Base-by-base conservation (phyloP, 73 alveolate genomes). In the Paramecium bursaria region DNA sequence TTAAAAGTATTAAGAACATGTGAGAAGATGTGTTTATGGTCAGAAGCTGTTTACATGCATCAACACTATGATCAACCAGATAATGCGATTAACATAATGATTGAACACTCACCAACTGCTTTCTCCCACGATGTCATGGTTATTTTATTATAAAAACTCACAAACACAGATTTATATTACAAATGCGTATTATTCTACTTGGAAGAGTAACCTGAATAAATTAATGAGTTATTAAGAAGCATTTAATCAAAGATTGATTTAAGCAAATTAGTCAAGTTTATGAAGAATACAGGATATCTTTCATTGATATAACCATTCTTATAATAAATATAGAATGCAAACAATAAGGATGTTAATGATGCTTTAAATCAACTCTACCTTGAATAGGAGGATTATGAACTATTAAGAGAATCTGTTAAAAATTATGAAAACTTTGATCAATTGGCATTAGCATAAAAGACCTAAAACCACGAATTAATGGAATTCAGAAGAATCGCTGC, bases 401-500 rank as follows among this genome's bases (percentile, higher is more conserved):
- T 90, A 30, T 91, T 97, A 21, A 90, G 95, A 76, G 86, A 95
- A 61, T 92, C 98, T 11, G 96, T 97, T 27, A 92, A 88, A 73
- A 95, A 95, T 46, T 97, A 88, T 73, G 97, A 95, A 50, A 94
- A 93, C 75, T 97, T 95, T 86, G 99, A 97, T 67, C 94, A 96
- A 74, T 93, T 94, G 54, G 50, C 92, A 13, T 90, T 97, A 10
- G 99, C 99, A 4, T 85, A 91, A 57, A 94, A 92, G 79, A 87
- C 95, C 19, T 98, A 97, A 88, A 85, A 87, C 74, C 99, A 95
- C 92, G 95, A 91, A 54, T 89, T 97, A 23, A 92, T 97, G 50
- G 99, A 97, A 80, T 94, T 95, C 97, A 95, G 98, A 92, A 90
- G 99, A 87, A 91, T 97, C 48, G 94, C 99, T 51, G 98, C 99